Percentiles rank a stretch among this genome's conserved stretches.
Conservation (phyloP, 306 rosid species). For the Ormosia semicastrata region DNA sequence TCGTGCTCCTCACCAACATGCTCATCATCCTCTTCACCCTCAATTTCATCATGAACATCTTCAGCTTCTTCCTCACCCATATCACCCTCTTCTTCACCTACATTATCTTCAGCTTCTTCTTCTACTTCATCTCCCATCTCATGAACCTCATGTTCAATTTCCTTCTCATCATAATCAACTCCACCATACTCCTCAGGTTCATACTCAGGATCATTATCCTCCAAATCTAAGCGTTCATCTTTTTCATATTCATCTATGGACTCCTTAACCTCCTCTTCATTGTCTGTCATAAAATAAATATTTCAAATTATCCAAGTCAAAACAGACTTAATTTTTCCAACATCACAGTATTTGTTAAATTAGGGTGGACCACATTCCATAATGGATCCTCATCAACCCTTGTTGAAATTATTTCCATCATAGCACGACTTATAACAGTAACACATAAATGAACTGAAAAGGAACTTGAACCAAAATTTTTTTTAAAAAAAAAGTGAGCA, state of each 20-base stretch:
- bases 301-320: conserved; percentile 39
- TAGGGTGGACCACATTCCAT: background rate
- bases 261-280: conserved; percentile 81
- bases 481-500: background rate
- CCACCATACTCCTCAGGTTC: conserved; percentile 86
- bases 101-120: conserved; percentile 70
- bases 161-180: conserved; percentile 95
- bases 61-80: conserved; percentile 75
- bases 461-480: background rate
- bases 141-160: conserved; percentile 71
- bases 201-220: conserved; percentile 94
- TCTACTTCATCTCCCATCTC: conserved; percentile 75
- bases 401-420: background rate
- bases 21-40: conserved; percentile 76
- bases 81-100: conserved; percentile 81
- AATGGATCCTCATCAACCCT: conserved; percentile 21
- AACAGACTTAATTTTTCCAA: conserved; percentile 35
- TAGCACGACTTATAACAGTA: background rate
- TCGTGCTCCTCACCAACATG: conserved; percentile 60
- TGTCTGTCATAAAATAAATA: conserved; percentile 62
- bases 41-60: conserved; percentile 75
- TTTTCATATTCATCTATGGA: conserved; percentile 76
- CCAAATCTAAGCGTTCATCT: conserved; percentile 89
- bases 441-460: conserved; percentile 6
- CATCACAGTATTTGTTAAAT: conserved; percentile 19